phyloP scores from a whole-genome alignment of 495 filamentous ascomycete species.

The Xylaria grammica region DNA sequence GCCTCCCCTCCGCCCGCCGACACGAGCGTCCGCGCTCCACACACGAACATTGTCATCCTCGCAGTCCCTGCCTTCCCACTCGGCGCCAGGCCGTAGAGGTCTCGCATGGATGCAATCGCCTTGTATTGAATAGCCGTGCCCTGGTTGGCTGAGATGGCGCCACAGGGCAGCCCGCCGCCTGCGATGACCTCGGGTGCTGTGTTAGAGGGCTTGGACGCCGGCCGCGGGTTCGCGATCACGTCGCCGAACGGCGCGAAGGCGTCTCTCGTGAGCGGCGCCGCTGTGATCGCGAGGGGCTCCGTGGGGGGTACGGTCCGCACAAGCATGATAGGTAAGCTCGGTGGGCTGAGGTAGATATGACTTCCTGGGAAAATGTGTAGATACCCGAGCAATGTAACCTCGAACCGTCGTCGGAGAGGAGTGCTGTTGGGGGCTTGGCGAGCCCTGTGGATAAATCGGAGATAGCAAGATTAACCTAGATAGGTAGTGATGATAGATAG shows the following conservation, averaged over 20 bases:
- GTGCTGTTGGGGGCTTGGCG: neutral
- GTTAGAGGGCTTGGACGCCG: slow-evolving; percentile 49
- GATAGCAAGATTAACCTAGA: neutral
- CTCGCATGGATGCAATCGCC: slow-evolving; percentile 70
- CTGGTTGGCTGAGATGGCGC: slow-evolving; percentile 73
- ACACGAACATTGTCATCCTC: slow-evolving; percentile 88
- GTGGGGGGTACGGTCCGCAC: slow-evolving; percentile 26
- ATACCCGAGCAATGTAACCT: neutral
- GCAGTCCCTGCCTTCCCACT: slow-evolving; percentile 64
- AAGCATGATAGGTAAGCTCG: slow-evolving; percentile 30
- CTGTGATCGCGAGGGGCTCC: slow-evolving; percentile 43
- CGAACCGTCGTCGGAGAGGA: neutral
- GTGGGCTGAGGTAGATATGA: neutral
- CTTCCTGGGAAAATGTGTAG: neutral
- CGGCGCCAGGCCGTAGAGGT: slow-evolving; percentile 70
- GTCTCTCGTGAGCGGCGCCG: slow-evolving; percentile 64
- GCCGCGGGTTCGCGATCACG: slow-evolving; percentile 74
- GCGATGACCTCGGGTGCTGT: slow-evolving; percentile 28
- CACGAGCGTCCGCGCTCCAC: slow-evolving; percentile 64
- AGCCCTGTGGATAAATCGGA: neutral
- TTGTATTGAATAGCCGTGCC: slow-evolving; percentile 84
- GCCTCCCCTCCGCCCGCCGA: slow-evolving; percentile 1
- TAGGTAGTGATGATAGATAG: neutral
- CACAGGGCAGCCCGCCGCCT: slow-evolving; percentile 38
- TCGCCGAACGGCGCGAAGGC: slow-evolving; percentile 83